phyloP scores from a whole-genome alignment of 345 rosid genomes.

The Euphorbia tirucalli region DNA sequence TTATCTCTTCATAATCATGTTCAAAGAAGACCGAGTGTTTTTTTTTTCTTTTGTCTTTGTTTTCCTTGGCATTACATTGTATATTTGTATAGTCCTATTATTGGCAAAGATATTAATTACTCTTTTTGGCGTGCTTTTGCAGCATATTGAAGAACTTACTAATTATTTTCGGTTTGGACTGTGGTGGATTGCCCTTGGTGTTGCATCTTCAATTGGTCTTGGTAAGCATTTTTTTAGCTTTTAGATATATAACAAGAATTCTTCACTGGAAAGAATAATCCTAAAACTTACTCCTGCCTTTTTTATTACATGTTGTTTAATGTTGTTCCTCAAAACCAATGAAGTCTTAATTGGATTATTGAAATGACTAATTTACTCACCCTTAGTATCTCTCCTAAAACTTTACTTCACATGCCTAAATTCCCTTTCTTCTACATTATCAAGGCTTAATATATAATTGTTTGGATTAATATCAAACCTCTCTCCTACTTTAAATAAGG shows the following conservation, averaged over 20 bases:
- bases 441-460: too few relatives aligned
- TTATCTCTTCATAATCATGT: not conserved
- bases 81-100: too few relatives aligned
- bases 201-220: slow-evolving; percentile 98
- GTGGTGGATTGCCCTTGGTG: slow-evolving; percentile 98
- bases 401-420: too few relatives aligned
- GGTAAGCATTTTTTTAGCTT: slow-evolving; percentile 49
- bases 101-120: not conserved
- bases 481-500: too few relatives aligned
- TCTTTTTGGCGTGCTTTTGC: slow-evolving; percentile 24
- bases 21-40: not conserved
- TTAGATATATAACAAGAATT: not conserved
- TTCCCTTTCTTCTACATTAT: too few relatives aligned
- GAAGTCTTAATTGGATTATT: too few relatives aligned
- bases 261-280: not conserved
- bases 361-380: too few relatives aligned
- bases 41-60: not conserved
- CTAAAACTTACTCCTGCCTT: too few relatives aligned
- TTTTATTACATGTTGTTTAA: too few relatives aligned
- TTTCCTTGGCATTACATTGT: not conserved
- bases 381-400: too few relatives aligned
- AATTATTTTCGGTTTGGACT: slow-evolving; percentile 62
- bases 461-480: too few relatives aligned
- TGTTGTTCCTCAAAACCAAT: too few relatives aligned
- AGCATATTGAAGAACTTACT: slow-evolving; percentile 83